Base-by-base conservation (phyloP, 768 basidiomycete genomes). In the Pleurotus tuber-regium region DNA sequence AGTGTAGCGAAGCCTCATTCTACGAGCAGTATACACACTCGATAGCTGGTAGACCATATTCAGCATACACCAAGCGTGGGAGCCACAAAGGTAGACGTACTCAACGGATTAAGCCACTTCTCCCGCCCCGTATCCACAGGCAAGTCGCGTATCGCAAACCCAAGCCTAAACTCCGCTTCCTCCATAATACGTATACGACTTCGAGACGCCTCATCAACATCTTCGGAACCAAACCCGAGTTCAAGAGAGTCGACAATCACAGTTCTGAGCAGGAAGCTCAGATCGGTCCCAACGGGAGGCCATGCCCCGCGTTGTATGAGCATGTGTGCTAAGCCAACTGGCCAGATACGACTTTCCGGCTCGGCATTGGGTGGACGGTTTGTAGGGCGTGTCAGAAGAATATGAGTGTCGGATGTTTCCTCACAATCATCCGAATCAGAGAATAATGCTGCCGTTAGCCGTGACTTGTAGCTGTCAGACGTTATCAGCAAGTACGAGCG, bases 241-340 rank as follows among this genome's bases (percentile, higher is more conserved):
- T 83, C 83, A 30, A 91, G 72, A 4, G 89, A 86, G 63, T 92
- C 92, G 7, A 93, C 80, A 58, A 96, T 86, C 6, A 95, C 92
- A 0, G 89, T 87, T 47, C 92, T 70, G 36, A 96, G 70, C 57
- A 86, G 83, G 67, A 87, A 93, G 59, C 89, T 88, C 43, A 96
- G 70, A 61, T 94, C 92, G 2, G 86, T 77, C 4, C 89, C 90
- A 14, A 87, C 86, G 10, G 93, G 93, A 0, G 93, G 93, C 93
- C 93, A 96, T 4, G 76, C 80, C 43, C 83, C 82, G 29, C 86
- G 74, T 39, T 87, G 83, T 30, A 86, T 78, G n/a, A 96, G 66
- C 2, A 80, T 78, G 0, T 83, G 73, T 7, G 88, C 84, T 4
- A 96, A 67, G 1, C 92, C 93, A 4, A 94, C 77, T 1, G 82